These are phyloP conservation scores for Globisporangium alternatum DNA, from an alignment of 352 stramenopile species.

Conservation along the genomic window DNA sequence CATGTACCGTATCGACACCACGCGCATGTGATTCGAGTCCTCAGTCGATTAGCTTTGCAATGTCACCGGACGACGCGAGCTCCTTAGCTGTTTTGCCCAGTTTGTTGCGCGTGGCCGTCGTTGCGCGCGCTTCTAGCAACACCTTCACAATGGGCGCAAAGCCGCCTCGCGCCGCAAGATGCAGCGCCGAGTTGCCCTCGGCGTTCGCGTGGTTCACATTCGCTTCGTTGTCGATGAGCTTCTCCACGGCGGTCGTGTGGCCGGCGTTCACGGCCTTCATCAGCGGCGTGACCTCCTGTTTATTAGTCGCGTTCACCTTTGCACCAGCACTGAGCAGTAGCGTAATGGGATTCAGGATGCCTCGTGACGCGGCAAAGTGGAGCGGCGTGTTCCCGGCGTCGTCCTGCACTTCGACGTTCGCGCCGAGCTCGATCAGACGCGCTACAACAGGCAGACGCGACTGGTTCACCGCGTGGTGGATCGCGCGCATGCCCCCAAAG, in stretches of 20 bases:
- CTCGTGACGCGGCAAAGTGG: constrained; percentile 76
- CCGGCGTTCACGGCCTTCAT: constrained; percentile 85
- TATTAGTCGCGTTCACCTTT: constrained; percentile 72
- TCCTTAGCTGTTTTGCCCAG: constrained; percentile 74
- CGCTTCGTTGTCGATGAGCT: constrained; percentile 83
- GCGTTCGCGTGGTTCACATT: constrained; percentile 56
- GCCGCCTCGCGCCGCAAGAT: constrained; percentile 77
- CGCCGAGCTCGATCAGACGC: constrained; percentile 73
- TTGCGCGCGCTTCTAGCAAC: constrained; percentile 56
- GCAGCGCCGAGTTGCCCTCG: constrained; percentile 83
- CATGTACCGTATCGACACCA: background rate
- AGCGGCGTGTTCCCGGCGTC: constrained; percentile 84
- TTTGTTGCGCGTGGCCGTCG: constrained; percentile 62
- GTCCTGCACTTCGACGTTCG: constrained; percentile 74
- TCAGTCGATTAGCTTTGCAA: constrained; percentile 58
- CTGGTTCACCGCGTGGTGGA: constrained; percentile 88
- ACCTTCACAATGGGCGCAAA: constrained; percentile 70
- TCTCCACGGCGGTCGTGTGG: constrained; percentile 80
- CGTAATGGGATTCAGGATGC: constrained; percentile 84
- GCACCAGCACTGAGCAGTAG: constrained; percentile 72
- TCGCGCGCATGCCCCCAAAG: constrained; percentile 75
- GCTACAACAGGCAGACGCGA: constrained; percentile 54
- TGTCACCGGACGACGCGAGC: constrained; percentile 54
- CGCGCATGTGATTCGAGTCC: background rate
- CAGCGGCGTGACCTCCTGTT: constrained; percentile 78